Evolutionary conservation across 148 eudicot species (phyloP), one percentile per base, ranked within the genome.

Genomic region (Talinum fruticosum): DNA sequence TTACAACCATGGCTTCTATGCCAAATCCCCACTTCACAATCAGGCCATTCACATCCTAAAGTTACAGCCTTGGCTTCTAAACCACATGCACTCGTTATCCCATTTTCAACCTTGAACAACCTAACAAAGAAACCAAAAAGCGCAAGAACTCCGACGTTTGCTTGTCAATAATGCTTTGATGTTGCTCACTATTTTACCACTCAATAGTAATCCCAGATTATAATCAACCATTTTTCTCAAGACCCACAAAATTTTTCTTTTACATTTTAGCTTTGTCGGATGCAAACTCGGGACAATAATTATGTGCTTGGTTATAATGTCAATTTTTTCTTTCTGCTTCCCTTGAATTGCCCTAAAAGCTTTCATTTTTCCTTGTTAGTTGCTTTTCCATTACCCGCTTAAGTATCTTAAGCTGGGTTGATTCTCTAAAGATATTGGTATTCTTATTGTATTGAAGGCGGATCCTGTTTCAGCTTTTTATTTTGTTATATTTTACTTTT

Each of bases 21-120:
- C n/a, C n/a, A n/a, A 19, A 12, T 28, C 6, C 28, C 24, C 51
- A 68, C 30, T 28, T 38, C 41, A 65, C 47, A 61, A 51, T 51
- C 73, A 77, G 38, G 61, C 75, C 23, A 59, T 29, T 12, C 16
- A 29, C 10, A 53, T 19, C 57, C 65, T 62, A n/a, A n/a, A n/a
- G n/a, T n/a, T n/a, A 65, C 74, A 62, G 74, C 76, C 75, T 26
- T 36, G 68, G 68, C 82, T 73, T 79, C 73, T 36, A 34, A 28
- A 36, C 82, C 77, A 79, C 72, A 66, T 65, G 72, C 73, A 79
- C 64, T 8, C 73, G 32, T 23, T 51, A 47, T 35, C 21, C 77
- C 38, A 10, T 38, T 44, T 28, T 73, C 62, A 49, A 44, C 41
- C 2, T 71, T 33, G 29, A 45, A 2, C 33, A 23, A 29, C 7